These are phyloP conservation scores for Colletotrichum melonis DNA, from an alignment of 2,329 filamentous ascomycete genomes.

Conservation along the genomic window DNA sequence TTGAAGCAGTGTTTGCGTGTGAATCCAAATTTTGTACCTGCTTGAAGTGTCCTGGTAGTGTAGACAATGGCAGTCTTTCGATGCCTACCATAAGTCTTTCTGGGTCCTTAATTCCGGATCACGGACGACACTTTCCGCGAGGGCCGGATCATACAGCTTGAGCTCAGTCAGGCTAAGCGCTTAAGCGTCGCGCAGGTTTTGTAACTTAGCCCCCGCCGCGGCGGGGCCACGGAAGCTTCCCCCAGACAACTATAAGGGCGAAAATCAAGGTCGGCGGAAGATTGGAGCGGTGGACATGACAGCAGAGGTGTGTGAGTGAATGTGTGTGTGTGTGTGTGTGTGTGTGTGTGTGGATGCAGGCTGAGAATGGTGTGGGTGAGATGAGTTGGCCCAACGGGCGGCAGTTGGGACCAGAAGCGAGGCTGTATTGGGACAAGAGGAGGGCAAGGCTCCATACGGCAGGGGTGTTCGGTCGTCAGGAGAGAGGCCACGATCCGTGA, in stretches of 20 bases:
- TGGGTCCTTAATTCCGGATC: not conserved
- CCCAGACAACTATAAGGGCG: not conserved
- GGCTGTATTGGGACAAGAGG: slow-evolving; percentile 25
- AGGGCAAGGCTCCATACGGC: slow-evolving; percentile 24
- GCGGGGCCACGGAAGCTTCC: not conserved
- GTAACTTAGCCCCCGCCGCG: not conserved
- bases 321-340: slow-evolving; percentile 1
- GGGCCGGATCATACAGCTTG: slow-evolving; percentile 16
- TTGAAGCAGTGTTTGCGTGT: not conserved
- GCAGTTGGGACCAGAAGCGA: slow-evolving; percentile 24
- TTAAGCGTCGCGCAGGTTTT: not conserved
- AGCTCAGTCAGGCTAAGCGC: slow-evolving; percentile 17
- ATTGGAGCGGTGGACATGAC: not conserved
- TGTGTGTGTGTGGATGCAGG: slow-evolving; percentile 11
- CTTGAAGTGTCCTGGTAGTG: not conserved
- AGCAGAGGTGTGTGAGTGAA: not conserved
- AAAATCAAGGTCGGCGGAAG: slow-evolving; percentile 9
- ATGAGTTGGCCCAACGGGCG: slow-evolving; percentile 27
- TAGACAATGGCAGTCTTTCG: not conserved
- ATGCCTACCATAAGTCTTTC: slow-evolving; percentile 1
- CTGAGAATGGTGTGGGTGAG: slow-evolving; percentile 14
- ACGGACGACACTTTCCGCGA: slow-evolving; percentile 11
- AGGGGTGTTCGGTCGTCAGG: not conserved
- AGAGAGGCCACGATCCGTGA: slow-evolving; percentile 1
- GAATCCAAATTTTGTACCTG: not conserved